Percentiles rank a stretch among this genome's conserved stretches.
phyloP scores from a whole-genome alignment of 768 basidiomycete genomes.

The Phlegmacium glaucopus region DNA sequence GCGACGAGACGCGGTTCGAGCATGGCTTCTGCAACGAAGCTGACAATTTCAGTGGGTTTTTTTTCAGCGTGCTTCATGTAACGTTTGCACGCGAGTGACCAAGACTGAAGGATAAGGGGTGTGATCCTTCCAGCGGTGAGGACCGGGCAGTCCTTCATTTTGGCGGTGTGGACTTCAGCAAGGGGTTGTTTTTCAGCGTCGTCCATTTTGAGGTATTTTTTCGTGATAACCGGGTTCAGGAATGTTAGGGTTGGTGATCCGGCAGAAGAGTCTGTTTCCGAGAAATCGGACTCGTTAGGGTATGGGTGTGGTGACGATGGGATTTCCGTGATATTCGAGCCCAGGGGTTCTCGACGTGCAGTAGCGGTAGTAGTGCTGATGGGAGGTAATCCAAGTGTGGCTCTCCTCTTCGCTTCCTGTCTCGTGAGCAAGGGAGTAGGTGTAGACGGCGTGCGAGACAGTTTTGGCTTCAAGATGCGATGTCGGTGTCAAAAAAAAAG shows the following conservation, averaged over 20 bases:
- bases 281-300: too few relatives aligned
- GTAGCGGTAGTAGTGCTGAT: too few relatives aligned
- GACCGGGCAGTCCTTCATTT: slow-evolving; percentile 15
- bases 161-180: slow-evolving; percentile 5
- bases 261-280: not conserved
- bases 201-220: not conserved
- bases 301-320: too few relatives aligned
- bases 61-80: slow-evolving; percentile 13
- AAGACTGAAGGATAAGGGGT: slow-evolving; percentile 9
- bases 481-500: slow-evolving; percentile 1
- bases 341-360: too few relatives aligned
- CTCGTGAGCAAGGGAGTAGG: not conserved
- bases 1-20: slow-evolving; percentile 7
- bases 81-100: slow-evolving; percentile 10
- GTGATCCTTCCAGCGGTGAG: slow-evolving; percentile 13
- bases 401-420: not conserved
- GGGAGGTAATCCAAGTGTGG: too few relatives aligned
- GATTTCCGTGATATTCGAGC: too few relatives aligned
- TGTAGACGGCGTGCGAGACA: not conserved
- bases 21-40: slow-evolving; percentile 16
- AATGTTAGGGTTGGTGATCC: not conserved
- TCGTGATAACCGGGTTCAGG: not conserved
- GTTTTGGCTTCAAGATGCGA: not conserved
- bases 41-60: slow-evolving; percentile 6
- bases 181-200: slow-evolving; percentile 2